These are phyloP conservation scores for Aspergillus sp. DNA, from an alignment of 2,329 filamentous ascomycete species.

Conservation along the genomic window DNA sequence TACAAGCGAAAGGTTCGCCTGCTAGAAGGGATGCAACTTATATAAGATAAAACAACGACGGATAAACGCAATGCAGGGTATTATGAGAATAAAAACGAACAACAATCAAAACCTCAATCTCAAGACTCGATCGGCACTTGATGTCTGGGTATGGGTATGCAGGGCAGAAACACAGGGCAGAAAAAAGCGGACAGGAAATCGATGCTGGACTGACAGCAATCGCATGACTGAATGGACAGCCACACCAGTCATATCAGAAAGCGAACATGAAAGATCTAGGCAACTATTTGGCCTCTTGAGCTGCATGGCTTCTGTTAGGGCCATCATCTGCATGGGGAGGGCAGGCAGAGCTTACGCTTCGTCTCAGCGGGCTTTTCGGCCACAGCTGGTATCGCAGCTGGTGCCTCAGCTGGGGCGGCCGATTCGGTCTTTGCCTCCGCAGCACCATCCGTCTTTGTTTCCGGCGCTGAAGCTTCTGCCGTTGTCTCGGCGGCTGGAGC, in stretches of 20 bases:
- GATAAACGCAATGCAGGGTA: conserved; percentile 18
- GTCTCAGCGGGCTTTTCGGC: conserved; percentile 14
- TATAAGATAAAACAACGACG: neutral
- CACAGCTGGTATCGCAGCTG: neutral
- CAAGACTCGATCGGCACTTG: conserved; percentile 11
- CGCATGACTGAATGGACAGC: neutral
- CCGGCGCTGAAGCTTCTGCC: conserved; percentile 7
- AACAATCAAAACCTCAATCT: conserved; percentile 7
- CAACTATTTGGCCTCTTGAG: conserved; percentile 7
- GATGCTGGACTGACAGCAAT: neutral
- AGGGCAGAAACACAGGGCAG: conserved; percentile 4
- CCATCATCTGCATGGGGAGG: conserved; percentile 2
- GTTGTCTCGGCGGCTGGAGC: conserved; percentile 6
- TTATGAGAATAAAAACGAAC: conserved; percentile 6
- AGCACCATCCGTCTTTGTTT: conserved; percentile 3
- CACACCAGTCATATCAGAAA: neutral
- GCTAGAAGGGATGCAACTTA: neutral
- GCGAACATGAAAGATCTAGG: neutral
- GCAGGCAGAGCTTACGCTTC: conserved; percentile 8
- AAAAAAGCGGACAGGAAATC: neutral
- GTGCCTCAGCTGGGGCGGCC: conserved; percentile 1
- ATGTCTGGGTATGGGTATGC: conserved; percentile 18
- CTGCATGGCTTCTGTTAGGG: conserved; percentile 3
- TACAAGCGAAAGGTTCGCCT: neutral
- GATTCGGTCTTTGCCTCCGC: conserved; percentile 6